Percentiles rank a stretch among this genome's conserved stretches.
Conservation (phyloP, 2,329 filamentous ascomycete genomes). For the Rhinocladiella mackenziei region DNA sequence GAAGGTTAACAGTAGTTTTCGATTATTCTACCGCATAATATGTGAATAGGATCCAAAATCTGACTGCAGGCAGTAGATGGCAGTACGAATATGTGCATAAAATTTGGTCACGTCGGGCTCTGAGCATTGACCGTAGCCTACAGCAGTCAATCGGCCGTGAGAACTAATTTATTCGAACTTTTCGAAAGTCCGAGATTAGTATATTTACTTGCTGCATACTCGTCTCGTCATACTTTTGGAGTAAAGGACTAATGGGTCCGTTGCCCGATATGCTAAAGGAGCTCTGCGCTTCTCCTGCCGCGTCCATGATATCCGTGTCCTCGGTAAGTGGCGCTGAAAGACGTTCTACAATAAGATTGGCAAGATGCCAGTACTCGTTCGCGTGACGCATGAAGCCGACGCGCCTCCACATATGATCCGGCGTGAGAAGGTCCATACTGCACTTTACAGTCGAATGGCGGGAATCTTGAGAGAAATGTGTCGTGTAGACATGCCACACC, state of each 20-base stretch:
- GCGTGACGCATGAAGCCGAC: slow-evolving; percentile 36
- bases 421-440: slow-evolving; percentile 15
- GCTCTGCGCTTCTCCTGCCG: background rate
- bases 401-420: slow-evolving; percentile 35
- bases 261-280: slow-evolving; percentile 4
- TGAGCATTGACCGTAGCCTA: too few relatives aligned
- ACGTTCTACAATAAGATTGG: slow-evolving; percentile 33
- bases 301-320: background rate
- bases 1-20: too few relatives aligned
- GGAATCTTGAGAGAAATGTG: background rate
- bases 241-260: slow-evolving; percentile 31
- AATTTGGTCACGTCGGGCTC: too few relatives aligned
- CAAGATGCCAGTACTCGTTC: slow-evolving; percentile 39
- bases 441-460: slow-evolving; percentile 16
- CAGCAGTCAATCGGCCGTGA: too few relatives aligned
- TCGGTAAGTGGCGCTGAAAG: slow-evolving; percentile 13
- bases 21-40: too few relatives aligned
- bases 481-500: slow-evolving; percentile 27
- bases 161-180: too few relatives aligned
- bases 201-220: slow-evolving; percentile 42
- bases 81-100: too few relatives aligned
- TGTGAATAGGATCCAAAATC: too few relatives aligned
- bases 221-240: slow-evolving; percentile 39
- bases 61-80: too few relatives aligned
- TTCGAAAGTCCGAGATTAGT: slow-evolving; percentile 37